phyloP scores from a whole-genome alignment of 1,284 basidiomycete genomes.

The Rhodotorula sp. region DNA sequence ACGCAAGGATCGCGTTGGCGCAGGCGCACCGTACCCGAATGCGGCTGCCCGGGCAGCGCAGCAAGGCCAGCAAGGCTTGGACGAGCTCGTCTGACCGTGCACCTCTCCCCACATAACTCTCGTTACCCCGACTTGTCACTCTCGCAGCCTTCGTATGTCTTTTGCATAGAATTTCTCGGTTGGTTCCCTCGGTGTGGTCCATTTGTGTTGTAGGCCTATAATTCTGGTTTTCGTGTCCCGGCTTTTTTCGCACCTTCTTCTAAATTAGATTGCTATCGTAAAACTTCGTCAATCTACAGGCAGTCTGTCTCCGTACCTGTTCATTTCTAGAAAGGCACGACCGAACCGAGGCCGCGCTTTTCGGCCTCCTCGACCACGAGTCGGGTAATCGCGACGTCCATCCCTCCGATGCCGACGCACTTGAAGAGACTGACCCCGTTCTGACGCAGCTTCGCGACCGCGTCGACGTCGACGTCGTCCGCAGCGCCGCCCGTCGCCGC shows the following conservation, averaged over 20 bases:
- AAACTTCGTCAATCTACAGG: neutral
- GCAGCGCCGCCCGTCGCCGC: neutral
- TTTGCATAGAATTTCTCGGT: neutral
- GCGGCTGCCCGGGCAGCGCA: slow-evolving; percentile 17
- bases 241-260: neutral
- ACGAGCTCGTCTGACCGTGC: neutral
- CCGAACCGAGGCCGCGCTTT: slow-evolving; percentile 13
- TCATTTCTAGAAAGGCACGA: slow-evolving; percentile 22
- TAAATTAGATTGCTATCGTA: neutral
- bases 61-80: slow-evolving; percentile 2
- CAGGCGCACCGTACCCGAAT: slow-evolving; percentile 13
- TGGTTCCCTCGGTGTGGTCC: neutral
- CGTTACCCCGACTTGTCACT: neutral
- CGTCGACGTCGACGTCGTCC: neutral
- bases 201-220: too few relatives aligned
- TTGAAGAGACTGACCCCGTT: slow-evolving; percentile 36
- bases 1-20: slow-evolving; percentile 5
- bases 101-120: neutral
- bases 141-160: neutral
- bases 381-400: slow-evolving; percentile 42
- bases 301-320: neutral
- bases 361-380: slow-evolving; percentile 34
- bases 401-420: slow-evolving; percentile 42
- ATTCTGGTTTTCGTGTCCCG: too few relatives aligned
- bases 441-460: neutral